These are phyloP conservation scores for Cryptococcus jaspeensis DNA, from an alignment of 1,284 basidiomycete genomes.

Conservation along the genomic window DNA sequence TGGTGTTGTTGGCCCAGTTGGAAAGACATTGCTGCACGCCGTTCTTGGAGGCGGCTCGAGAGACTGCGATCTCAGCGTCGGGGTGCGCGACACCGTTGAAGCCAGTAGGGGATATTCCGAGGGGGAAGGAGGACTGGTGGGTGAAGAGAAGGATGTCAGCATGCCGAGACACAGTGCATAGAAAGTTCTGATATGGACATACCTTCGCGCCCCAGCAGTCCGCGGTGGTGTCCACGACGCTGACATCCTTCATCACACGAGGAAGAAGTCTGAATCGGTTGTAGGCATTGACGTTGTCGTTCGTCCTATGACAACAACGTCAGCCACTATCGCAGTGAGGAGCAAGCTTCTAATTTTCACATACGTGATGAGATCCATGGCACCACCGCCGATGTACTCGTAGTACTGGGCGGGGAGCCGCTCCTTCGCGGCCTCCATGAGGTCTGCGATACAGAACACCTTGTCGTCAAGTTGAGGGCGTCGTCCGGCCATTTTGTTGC, in stretches of 20 bases:
- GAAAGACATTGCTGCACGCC: constrained; percentile 33
- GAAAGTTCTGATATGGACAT: too few relatives aligned
- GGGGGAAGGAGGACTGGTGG: constrained; percentile 18
- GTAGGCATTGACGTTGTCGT: constrained; percentile 30
- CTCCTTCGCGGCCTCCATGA: constrained; percentile 14
- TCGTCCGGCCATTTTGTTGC: too few relatives aligned
- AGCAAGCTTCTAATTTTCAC: background rate
- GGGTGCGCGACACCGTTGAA: constrained; percentile 37
- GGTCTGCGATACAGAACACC: constrained; percentile 21
- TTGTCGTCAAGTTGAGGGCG: background rate
- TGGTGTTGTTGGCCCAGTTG: constrained; percentile 23
- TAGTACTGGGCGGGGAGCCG: constrained; percentile 13
- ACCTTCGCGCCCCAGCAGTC: constrained; percentile 19
- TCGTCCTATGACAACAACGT: too few relatives aligned
- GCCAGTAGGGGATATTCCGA: constrained; percentile 39
- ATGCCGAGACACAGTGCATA: background rate
- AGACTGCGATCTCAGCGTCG: constrained; percentile 32
- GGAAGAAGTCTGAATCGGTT: constrained; percentile 34
- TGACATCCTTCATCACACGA: constrained; percentile 31
- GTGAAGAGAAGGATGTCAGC: background rate
- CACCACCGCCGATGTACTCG: constrained; percentile 28
- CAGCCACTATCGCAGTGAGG: background rate
- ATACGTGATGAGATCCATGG: constrained; percentile 30
- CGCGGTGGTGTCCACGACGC: constrained; percentile 21
- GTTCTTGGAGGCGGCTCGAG: constrained; percentile 26